Percentiles rank a stretch among this genome's conserved stretches.
phyloP scores from a whole-genome alignment of 164 flowering plant species.

The Annona cherimola region DNA sequence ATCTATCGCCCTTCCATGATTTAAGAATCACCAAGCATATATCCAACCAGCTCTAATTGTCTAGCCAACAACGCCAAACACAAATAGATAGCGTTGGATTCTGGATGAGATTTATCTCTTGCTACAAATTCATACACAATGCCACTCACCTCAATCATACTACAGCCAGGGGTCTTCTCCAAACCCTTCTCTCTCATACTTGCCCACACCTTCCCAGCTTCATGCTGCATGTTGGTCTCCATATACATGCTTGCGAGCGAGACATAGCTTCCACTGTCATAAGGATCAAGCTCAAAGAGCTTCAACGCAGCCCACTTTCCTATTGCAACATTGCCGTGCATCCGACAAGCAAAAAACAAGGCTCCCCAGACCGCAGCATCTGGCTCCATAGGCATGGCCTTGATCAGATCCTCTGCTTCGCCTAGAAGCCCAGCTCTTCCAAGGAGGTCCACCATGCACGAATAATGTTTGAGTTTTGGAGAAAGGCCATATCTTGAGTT shows the following conservation, averaged over 20 bases:
- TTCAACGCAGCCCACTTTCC: conserved; percentile 58
- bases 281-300: conserved; percentile 63
- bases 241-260: conserved; percentile 61
- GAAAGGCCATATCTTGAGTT: conserved; percentile 30
- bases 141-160: conserved; percentile 65
- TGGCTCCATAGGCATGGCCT: conserved; percentile 50
- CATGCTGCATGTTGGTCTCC: conserved; percentile 58
- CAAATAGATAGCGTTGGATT: conserved; percentile 36
- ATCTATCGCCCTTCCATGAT: not conserved
- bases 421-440: conserved; percentile 65
- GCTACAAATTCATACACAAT: conserved; percentile 50
- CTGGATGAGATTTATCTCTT: conserved; percentile 56
- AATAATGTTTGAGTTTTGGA: conserved; percentile 54
- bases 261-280: conserved; percentile 67
- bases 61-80: conserved; percentile 40
- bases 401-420: conserved; percentile 55
- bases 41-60: conserved; percentile 36
- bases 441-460: conserved; percentile 70
- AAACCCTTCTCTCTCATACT: conserved; percentile 62
- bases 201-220: conserved; percentile 48
- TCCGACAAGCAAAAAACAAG: conserved; percentile 55
- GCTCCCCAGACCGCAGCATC: conserved; percentile 70
- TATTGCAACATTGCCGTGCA: conserved; percentile 44
- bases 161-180: conserved; percentile 76
- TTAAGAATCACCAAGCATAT: not conserved